phyloP scores from a whole-genome alignment of 2,329 filamentous ascomycete genomes.

The Albophoma yamanashiensis region DNA sequence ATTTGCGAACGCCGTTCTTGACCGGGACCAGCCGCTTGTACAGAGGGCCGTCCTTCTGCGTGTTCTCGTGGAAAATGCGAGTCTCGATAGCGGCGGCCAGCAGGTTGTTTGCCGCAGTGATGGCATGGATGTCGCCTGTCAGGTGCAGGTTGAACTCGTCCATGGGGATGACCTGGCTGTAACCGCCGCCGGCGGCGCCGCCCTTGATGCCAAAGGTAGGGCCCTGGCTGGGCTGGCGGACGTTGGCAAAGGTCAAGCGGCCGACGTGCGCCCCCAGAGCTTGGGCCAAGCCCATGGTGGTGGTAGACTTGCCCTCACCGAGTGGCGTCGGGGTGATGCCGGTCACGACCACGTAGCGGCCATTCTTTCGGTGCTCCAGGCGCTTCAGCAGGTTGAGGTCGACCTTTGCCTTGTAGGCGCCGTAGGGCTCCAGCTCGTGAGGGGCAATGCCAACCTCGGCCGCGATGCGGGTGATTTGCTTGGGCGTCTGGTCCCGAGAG shows the following conservation, averaged over 20 bases:
- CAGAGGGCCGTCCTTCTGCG: slow-evolving; percentile 80
- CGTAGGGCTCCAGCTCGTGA: slow-evolving; percentile 91
- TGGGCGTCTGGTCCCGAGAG: slow-evolving; percentile 82
- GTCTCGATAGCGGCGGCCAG: slow-evolving; percentile 95
- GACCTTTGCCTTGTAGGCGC: slow-evolving; percentile 92
- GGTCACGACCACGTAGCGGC: slow-evolving; percentile 84
- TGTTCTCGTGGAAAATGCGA: slow-evolving; percentile 95
- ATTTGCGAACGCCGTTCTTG: slow-evolving; percentile 83
- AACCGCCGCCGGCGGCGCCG: slow-evolving; percentile 90
- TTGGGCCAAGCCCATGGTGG: slow-evolving; percentile 90
- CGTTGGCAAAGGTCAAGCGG: slow-evolving; percentile 88
- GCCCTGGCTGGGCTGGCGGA: slow-evolving; percentile 91
- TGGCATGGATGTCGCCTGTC: slow-evolving; percentile 95
- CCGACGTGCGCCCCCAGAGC: slow-evolving; percentile 82
- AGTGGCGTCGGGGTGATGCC: slow-evolving; percentile 95
- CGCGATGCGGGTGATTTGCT: slow-evolving; percentile 77
- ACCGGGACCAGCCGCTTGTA: slow-evolving; percentile 79
- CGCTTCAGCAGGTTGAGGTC: slow-evolving; percentile 73
- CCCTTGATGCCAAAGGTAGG: slow-evolving; percentile 99
- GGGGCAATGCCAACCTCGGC: slow-evolving; percentile 76
- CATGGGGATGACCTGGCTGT: slow-evolving; percentile 99
- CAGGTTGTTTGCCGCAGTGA: slow-evolving; percentile 94
- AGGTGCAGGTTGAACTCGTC: slow-evolving; percentile 98
- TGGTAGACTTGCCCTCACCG: slow-evolving; percentile 96
- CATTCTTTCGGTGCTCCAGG: slow-evolving; percentile 76